These are phyloP conservation scores for Arthrobotrys sphaeroides DNA, from an alignment of 2,329 filamentous ascomycete genomes.

Conservation along the genomic window DNA sequence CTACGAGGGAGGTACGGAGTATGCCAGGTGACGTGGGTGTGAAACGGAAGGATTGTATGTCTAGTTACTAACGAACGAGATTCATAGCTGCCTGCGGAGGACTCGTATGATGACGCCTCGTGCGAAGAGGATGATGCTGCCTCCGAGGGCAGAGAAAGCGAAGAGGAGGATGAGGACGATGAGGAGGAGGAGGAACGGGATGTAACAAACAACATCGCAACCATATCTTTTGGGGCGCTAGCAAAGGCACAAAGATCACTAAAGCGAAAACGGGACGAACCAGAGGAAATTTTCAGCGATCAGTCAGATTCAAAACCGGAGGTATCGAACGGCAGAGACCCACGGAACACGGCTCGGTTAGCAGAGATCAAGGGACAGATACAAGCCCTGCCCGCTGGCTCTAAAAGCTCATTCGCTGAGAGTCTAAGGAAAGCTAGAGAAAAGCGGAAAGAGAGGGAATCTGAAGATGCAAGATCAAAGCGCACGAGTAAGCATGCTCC, in stretches of 20 bases:
- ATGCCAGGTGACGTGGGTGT: not conserved
- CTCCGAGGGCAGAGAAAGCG: slow-evolving; percentile 4
- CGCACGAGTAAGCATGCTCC: slow-evolving; percentile 88
- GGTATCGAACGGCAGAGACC: slow-evolving; percentile 24
- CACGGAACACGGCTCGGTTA: slow-evolving; percentile 31
- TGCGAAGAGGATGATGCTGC: slow-evolving; percentile 6
- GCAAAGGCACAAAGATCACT: slow-evolving; percentile 46
- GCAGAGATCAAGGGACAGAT: slow-evolving; percentile 42
- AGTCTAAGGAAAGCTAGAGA: slow-evolving; percentile 41
- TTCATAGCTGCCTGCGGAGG: slow-evolving; percentile 8
- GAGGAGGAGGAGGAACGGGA: slow-evolving; percentile 23
- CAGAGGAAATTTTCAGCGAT: slow-evolving; percentile 7
- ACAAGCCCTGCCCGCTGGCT: slow-evolving; percentile 38
- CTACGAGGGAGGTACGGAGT: slow-evolving; percentile 42
- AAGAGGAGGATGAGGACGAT: slow-evolving; percentile 25
- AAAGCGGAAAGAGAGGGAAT: slow-evolving; percentile 20
- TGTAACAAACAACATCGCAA: slow-evolving; percentile 27
- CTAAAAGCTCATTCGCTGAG: slow-evolving; percentile 43
- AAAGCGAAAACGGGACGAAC: slow-evolving; percentile 45
- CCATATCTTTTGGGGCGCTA: slow-evolving; percentile 46
- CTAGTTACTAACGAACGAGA: slow-evolving; percentile 8
- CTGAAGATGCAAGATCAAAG: slow-evolving; percentile 38
- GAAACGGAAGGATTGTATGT: not conserved
- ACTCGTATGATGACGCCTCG: not conserved
- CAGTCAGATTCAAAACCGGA: slow-evolving; percentile 19